Conservation (phyloP, 441 rosid species). For the Eutrema salsugineum region DNA sequence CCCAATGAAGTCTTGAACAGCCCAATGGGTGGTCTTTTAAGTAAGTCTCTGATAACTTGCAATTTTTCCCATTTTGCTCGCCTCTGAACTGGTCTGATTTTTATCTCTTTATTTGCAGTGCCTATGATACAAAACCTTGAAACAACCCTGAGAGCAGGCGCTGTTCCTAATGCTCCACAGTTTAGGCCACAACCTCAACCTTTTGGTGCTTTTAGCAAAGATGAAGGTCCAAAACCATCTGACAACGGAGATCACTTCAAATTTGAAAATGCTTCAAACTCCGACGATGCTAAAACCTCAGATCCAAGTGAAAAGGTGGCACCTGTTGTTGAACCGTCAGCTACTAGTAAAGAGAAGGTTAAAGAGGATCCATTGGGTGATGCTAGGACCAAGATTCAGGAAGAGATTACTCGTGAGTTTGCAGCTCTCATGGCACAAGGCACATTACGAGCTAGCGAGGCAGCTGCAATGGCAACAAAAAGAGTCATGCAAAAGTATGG, state of each 20-base stretch:
- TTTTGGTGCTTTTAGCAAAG: constrained; percentile 23
- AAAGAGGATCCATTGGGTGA: constrained; percentile 63
- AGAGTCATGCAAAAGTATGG: constrained; percentile 91
- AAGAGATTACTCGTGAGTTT: constrained; percentile 78
- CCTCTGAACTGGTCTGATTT: background rate
- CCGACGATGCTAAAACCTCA: constrained; percentile 15
- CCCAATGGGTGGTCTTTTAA: constrained; percentile 85
- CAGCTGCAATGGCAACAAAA: constrained; percentile 81
- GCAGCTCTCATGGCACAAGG: constrained; percentile 81
- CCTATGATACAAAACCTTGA: constrained; percentile 93
- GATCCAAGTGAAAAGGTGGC: constrained; percentile 4
- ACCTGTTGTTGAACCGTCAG: constrained; percentile 37
- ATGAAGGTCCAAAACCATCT: constrained; percentile 11
- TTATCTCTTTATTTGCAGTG: constrained; percentile 43
- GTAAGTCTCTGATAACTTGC: constrained; percentile 45
- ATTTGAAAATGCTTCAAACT: constrained; percentile 17
- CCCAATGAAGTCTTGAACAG: constrained; percentile 89
- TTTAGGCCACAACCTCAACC: constrained; percentile 50
- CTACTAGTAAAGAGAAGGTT: constrained; percentile 29
- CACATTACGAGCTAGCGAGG: constrained; percentile 78
- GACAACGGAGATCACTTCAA: constrained; percentile 9
- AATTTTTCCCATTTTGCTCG: background rate
- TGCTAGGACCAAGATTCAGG: constrained; percentile 82
- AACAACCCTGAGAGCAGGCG: constrained; percentile 72
- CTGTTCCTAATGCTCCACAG: constrained; percentile 86